Evolutionary conservation across 768 basidiomycete species (phyloP), one percentile per base, ranked within the genome.

Genomic region (Suillus sp.): DNA sequence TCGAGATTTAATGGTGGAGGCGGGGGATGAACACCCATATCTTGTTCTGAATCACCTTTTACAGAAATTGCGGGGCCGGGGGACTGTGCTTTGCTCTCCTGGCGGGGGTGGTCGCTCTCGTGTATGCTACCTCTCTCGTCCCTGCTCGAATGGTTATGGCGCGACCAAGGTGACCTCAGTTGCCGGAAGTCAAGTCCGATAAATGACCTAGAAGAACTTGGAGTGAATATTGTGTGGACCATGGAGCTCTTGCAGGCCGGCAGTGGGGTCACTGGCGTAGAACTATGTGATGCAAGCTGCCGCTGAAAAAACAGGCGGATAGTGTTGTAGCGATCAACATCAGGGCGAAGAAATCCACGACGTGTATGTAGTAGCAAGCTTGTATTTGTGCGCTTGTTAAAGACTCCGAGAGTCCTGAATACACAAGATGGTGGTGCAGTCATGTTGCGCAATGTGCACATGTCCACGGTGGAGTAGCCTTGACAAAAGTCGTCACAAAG

Each of bases 231-330:
- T 3, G 27, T 25, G 25, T 20, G 38, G 27, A 57, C 27, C 5
- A 18, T 57, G 25, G 56, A 40, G 20, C 38, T 57, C 56, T 27
- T 57, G 56, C 38, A 27, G 56, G 25, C 11, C 6, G 51, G 51
- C 16, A 56, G 51, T 20, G 57, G 38, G n/a, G 30, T 37, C 27
- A 56, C 35, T 38, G 57, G 38, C 32, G 37, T 38, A 60, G 45
- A 62, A 64, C 68, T 20, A 47, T 63, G 62, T 32, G 62, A 63
- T n/a, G 64, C 57, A 54, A 66, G 64, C 47, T 77, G 77, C 20
- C 70, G 69, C 42, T 70, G 79, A 78, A 90, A 89, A 74, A 89
- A 89, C 59, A 72, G 77, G 51, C 86, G 78, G 61, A 90, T 89
- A 58, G 79, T 72, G 45, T 70, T 79, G 73, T 90, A 90, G 58